phyloP scores from a whole-genome alignment of 495 filamentous ascomycete species.

The Penicillium paxilli region DNA sequence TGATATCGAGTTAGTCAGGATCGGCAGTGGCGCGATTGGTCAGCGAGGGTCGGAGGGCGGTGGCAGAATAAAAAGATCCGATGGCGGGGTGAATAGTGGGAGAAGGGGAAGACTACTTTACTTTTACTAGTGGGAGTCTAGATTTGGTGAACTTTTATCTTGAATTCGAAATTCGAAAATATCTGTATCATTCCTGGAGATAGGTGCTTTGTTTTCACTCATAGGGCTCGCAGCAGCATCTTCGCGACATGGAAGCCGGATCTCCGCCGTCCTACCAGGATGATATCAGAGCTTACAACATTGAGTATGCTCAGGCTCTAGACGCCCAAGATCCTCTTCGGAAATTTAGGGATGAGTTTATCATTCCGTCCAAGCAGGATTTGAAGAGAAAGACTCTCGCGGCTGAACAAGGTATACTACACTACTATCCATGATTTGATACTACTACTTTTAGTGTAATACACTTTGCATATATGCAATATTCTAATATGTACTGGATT shows the following conservation, averaged over 20 bases:
- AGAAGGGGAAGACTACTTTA: no score
- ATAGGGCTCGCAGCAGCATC: constrained; percentile 30
- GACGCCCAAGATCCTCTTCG: constrained; percentile 71
- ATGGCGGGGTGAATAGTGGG: constrained; percentile 11
- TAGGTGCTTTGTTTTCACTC: no score
- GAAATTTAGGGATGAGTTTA: constrained; percentile 72
- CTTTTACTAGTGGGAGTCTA: not conserved
- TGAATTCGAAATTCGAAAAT: not conserved
- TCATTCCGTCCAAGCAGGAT: constrained; percentile 78
- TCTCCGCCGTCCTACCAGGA: constrained; percentile 37
- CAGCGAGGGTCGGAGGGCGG: constrained; percentile 14
- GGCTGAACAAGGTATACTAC: constrained; percentile 34
- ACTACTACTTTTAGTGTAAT: no score
- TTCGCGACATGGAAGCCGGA: constrained; percentile 28
- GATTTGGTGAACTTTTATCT: not conserved
- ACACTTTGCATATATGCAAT: no score
- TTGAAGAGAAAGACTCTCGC: constrained; percentile 65
- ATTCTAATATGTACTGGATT: no score
- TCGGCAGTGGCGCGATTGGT: constrained; percentile 36
- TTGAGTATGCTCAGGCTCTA: constrained; percentile 61
- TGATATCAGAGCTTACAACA: constrained; percentile 39
- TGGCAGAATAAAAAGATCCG: constrained; percentile 31
- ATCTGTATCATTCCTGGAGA: no score
- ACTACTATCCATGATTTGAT: no score
- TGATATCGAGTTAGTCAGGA: constrained; percentile 32